These are phyloP conservation scores for Aureobasidium lini DNA, from an alignment of 2,329 filamentous ascomycete species.

Conservation along the genomic window DNA sequence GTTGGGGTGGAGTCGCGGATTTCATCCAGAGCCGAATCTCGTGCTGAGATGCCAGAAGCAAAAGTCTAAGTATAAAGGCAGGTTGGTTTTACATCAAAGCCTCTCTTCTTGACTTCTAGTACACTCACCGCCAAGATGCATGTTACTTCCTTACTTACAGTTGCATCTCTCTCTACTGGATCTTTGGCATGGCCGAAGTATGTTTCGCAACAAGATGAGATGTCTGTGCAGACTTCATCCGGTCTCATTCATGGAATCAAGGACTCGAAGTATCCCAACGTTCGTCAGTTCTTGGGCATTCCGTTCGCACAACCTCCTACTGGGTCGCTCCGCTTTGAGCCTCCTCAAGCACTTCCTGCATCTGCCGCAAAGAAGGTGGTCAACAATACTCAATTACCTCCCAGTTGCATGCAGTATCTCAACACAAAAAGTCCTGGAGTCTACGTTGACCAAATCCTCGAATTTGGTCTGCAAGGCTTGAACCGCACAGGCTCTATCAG, in stretches of 20 bases:
- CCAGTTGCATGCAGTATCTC: constrained; percentile 24
- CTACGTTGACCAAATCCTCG: constrained; percentile 22
- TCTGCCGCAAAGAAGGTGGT: constrained; percentile 16
- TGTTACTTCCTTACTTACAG: neutral
- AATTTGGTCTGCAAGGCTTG: constrained; percentile 25
- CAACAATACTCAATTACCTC: constrained; percentile 21
- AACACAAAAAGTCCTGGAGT: constrained; percentile 17
- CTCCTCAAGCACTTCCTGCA: constrained; percentile 18
- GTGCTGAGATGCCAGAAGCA: neutral
- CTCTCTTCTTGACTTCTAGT: neutral
- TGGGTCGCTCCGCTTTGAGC: constrained; percentile 19
- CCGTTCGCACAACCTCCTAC: constrained; percentile 22
- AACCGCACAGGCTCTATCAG: constrained; percentile 23
- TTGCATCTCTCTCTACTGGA: neutral
- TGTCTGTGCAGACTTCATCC: constrained; percentile 13
- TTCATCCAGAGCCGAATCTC: neutral
- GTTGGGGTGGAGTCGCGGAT: neutral
- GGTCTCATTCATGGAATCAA: constrained; percentile 16
- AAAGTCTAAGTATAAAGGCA: neutral
- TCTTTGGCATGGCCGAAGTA: neutral
- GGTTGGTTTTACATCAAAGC: too few species aligned
- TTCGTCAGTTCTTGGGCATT: constrained; percentile 21
- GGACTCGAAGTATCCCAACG: constrained; percentile 13
- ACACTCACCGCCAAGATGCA: neutral
- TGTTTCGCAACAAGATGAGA: neutral